Evolutionary conservation across 305 asterid species (phyloP).

Genomic region (Plantago coronopus): DNA sequence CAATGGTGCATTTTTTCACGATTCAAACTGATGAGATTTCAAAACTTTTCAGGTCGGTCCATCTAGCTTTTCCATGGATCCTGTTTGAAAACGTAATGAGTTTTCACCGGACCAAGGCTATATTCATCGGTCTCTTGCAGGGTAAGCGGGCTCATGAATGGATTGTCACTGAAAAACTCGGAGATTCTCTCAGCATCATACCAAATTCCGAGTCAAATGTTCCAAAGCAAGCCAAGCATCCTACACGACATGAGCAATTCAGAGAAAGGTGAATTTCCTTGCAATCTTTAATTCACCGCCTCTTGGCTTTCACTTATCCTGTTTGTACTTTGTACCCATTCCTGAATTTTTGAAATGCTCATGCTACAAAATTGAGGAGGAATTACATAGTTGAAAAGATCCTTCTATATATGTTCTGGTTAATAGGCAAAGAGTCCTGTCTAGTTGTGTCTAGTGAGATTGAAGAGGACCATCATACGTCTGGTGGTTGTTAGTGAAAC

Average conservation of each 20-base stretch:
- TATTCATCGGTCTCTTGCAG: not conserved
- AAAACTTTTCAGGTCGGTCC: not conserved
- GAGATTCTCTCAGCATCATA: not conserved
- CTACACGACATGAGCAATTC: not conserved
- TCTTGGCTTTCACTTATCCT: not conserved
- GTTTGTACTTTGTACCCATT: not conserved
- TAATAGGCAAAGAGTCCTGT: too few relatives aligned
- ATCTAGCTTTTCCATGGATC: not conserved
- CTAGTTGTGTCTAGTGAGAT: too few relatives aligned
- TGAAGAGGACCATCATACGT: too few relatives aligned
- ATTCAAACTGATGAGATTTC: not conserved
- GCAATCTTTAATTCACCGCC: not conserved
- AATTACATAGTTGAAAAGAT: too few relatives aligned
- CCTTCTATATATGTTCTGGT: too few relatives aligned
- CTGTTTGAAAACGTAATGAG: slow-evolving; percentile 8
- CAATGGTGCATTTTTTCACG: not conserved
- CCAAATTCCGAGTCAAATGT: not conserved
- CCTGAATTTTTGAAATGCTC: too few relatives aligned
- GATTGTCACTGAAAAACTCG: slow-evolving; percentile 6
- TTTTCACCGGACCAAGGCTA: slow-evolving; percentile 8
- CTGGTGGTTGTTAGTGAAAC: too few relatives aligned
- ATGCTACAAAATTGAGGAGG: too few relatives aligned
- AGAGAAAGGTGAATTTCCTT: not conserved
- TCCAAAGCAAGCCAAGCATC: not conserved
- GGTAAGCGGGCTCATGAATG: slow-evolving; percentile 2